Evolutionary conservation across 2,329 filamentous ascomycete genomes (phyloP).

Genomic region (Nemania sp.): DNA sequence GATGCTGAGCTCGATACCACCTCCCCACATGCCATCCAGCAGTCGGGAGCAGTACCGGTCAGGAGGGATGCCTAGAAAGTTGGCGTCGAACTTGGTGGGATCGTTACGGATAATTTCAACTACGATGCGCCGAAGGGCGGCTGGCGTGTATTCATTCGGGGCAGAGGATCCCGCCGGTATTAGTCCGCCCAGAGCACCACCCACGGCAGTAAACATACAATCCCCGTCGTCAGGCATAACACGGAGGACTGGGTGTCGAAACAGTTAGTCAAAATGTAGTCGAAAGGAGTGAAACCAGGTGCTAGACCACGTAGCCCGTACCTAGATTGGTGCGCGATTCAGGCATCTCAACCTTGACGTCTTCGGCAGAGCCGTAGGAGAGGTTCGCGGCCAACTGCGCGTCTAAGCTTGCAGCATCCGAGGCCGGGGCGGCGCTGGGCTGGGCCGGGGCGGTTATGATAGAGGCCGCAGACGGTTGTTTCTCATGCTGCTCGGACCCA

Average conservation of each 20-base stretch:
- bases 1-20: constrained; percentile 86
- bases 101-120: constrained; percentile 77
- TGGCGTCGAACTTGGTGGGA: constrained; percentile 72
- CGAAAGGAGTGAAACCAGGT: not conserved
- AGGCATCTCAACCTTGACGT: constrained; percentile 53
- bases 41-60: constrained; percentile 83
- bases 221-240: constrained; percentile 98
- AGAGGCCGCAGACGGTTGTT: not conserved
- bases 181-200: constrained; percentile 70
- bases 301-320: constrained; percentile 33
- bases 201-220: constrained; percentile 90
- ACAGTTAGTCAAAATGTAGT: constrained; percentile 1
- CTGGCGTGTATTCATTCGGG: constrained; percentile 15
- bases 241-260: constrained; percentile 64
- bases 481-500: constrained; percentile 1
- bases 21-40: constrained; percentile 83
- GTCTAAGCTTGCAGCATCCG: constrained; percentile 1
- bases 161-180: constrained; percentile 1
- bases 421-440: constrained; percentile 9
- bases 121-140: constrained; percentile 69
- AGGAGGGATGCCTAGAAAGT: constrained; percentile 72
- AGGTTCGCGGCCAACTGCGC: constrained; percentile 13
- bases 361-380: constrained; percentile 43
- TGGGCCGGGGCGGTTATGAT: not conserved
- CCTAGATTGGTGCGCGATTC: constrained; percentile 55